Evolutionary conservation across 2,329 filamentous ascomycete species (phyloP), one percentile per base, ranked within the genome.

Genomic region (Pestalotiopsis fici): DNA sequence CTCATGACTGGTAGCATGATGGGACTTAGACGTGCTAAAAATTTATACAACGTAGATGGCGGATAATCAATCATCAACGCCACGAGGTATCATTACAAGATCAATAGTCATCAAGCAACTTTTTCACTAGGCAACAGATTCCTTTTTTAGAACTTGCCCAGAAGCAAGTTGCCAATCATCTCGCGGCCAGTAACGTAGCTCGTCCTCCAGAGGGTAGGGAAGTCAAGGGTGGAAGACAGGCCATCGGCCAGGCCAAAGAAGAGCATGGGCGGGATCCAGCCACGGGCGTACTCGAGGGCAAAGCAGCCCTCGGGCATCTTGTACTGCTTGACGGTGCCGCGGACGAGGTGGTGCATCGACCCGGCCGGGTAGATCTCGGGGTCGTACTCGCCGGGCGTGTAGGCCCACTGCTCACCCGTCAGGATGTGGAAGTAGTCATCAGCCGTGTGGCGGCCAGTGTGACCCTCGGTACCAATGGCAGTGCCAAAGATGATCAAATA

Each of bases 351-450:
- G 83, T 96, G 91, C 71, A 94, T 86, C 73, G 81, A 85, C 47
- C 93, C 93, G 65, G 87, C 80, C 0, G 87, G 85, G 82, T 94
- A 95, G 69, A 92, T 81, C 80, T 93, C 91, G 39, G 90, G 83
- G 77, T 87, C 85, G 79, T 89, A 93, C 70, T 84, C 77, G 71
- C 91, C 91, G 2, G 90, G 88, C 4, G 88, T 85, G 83, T 94
- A 95, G 71, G 93, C 92, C 74, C 88, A 85, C 81, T 97, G 90
- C 74, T 90, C 89, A 74, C 94, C 94, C 39, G 85, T 84, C 37
- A 97, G 86, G 84, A 97, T 97, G 85, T 95, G 89, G 86, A 97
- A 97, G 86, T 96, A 97, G 85, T 97, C 94, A 81, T 97, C 93
- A 18, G 94, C 94, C 13, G 93, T 95, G 86, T 97, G 94, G 63